Percentiles rank a stretch among this genome's conserved stretches.
These are phyloP conservation scores for Brassica napus DNA, from an alignment of 345 rosid genomes.

Conservation along the genomic window DNA sequence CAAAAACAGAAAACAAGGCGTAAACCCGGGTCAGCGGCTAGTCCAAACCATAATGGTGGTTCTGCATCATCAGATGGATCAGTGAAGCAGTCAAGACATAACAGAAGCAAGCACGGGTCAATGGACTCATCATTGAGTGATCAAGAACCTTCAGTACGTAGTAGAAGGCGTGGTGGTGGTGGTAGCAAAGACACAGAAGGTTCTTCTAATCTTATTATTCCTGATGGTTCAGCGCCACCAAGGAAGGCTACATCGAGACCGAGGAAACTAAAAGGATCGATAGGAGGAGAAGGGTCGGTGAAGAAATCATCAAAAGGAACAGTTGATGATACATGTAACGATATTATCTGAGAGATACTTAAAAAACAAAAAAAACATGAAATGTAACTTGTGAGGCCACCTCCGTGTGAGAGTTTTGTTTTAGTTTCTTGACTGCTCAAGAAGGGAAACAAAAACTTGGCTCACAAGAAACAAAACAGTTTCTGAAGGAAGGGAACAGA, in stretches of 20 bases:
- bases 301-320: slow-evolving; percentile 37
- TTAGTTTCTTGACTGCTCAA: not conserved
- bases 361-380: not conserved
- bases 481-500: slow-evolving; percentile 16
- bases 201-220: not conserved
- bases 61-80: slow-evolving; percentile 28
- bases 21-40: not conserved
- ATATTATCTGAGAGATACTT: slow-evolving; percentile 33
- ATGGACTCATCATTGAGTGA: slow-evolving; percentile 25
- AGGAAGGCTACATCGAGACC: slow-evolving; percentile 34
- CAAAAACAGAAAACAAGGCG: slow-evolving; percentile 34
- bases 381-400: slow-evolving; percentile 4
- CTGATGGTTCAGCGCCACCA: slow-evolving; percentile 39
- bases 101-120: slow-evolving; percentile 33
- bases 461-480: not conserved
- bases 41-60: slow-evolving; percentile 16
- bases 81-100: slow-evolving; percentile 33
- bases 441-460: slow-evolving; percentile 1
- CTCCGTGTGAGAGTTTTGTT: not conserved
- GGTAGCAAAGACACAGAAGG: slow-evolving; percentile 24
- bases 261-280: slow-evolving; percentile 37
- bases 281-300: slow-evolving; percentile 38
- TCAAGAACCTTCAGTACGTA: slow-evolving; percentile 37
- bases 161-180: slow-evolving; percentile 28
- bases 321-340: slow-evolving; percentile 32